Conservation (phyloP, 371 early-diverging fungal genomes). For the Lichtheimia hyalospora region DNA sequence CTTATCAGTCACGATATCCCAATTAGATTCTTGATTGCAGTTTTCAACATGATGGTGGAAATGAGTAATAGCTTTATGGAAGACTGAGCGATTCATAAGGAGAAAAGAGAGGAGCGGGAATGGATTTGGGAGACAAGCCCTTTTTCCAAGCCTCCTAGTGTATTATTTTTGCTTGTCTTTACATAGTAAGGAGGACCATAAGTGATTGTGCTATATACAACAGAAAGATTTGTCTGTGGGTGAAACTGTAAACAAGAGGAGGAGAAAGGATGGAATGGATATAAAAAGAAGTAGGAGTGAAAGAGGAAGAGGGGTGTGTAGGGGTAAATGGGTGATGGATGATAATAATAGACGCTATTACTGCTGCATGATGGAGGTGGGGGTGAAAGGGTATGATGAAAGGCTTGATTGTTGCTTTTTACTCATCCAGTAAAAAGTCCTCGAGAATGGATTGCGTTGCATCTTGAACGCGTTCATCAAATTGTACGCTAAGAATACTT, state of each 20-base stretch:
- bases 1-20: neutral
- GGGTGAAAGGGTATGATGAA: neutral
- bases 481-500: conserved; percentile 15
- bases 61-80: conserved; percentile 3
- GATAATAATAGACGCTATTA: no score
- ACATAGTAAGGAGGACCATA: conserved; percentile 2
- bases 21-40: neutral
- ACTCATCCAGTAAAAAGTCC: conserved; percentile 24
- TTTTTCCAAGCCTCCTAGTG: no score
- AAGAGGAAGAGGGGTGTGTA: neutral
- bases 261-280: neutral
- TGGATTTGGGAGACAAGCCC: neutral
- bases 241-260: neutral
- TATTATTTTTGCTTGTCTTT: neutral
- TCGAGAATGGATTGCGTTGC: conserved; percentile 26
- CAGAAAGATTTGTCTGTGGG: neutral
- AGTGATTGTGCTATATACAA: conserved; percentile 5
- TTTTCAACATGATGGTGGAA: neutral
- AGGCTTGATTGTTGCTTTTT: neutral
- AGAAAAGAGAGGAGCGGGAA: neutral
- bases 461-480: conserved; percentile 28
- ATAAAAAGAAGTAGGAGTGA: neutral
- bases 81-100: conserved; percentile 8
- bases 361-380: neutral
- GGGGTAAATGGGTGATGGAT: neutral